Evolutionary conservation across 805 yeast genomes (phyloP).

Genomic region (Nakazawaea ernobii): DNA sequence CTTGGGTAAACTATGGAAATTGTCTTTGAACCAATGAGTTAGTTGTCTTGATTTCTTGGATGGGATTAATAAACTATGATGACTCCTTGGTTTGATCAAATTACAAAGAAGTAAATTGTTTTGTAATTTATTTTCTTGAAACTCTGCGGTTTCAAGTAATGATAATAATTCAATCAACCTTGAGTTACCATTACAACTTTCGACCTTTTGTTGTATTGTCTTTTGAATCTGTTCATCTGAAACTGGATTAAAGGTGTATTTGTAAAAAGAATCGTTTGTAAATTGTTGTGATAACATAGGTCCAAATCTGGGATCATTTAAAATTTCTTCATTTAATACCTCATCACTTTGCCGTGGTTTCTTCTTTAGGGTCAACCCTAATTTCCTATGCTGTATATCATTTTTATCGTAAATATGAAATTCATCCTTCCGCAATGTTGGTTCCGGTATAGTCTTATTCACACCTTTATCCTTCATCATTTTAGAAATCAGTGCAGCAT

Average conservation of each 20-base stretch:
- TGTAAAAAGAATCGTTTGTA: background rate
- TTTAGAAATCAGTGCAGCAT: slow-evolving; percentile 1
- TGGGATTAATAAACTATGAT: slow-evolving; percentile 6
- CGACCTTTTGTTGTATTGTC: background rate
- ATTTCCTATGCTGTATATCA: background rate
- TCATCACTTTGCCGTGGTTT: no score
- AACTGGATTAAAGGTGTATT: background rate
- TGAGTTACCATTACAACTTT: background rate
- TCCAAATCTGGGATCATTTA: background rate
- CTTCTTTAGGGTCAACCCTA: background rate
- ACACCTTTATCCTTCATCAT: slow-evolving; percentile 10
- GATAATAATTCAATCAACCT: slow-evolving; percentile 1
- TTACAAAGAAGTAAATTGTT: slow-evolving; percentile 2
- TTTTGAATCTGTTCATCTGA: background rate
- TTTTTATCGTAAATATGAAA: slow-evolving; percentile 4
- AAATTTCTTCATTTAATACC: no score
- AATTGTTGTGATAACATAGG: background rate
- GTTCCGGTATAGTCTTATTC: slow-evolving; percentile 2
- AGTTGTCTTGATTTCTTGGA: background rate
- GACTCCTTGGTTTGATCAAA: slow-evolving; percentile 5
- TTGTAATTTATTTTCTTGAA: background rate
- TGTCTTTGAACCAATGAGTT: slow-evolving; percentile 2
- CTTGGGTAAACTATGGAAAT: slow-evolving; percentile 2
- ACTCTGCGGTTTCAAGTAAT: background rate
- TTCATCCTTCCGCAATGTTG: background rate